These are phyloP conservation scores for Fistulifera solaris DNA, from an alignment of 108 stramenopile species.

Conservation along the genomic window DNA sequence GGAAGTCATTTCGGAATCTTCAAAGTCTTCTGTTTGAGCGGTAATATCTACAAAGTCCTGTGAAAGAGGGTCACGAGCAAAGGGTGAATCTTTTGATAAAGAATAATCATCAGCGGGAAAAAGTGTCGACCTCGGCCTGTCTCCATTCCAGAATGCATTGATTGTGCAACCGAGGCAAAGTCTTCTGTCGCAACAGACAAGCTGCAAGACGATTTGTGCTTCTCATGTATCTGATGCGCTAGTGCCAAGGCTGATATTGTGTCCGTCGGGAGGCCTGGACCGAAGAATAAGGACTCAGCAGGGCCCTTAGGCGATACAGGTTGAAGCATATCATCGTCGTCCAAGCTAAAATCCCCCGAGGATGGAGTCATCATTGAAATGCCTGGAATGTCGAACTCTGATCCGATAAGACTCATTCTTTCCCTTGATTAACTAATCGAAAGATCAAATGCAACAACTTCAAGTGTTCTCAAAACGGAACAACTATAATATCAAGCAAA, in stretches of 20 bases:
- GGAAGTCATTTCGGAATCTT: conserved; percentile 1
- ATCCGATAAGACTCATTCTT: conserved; percentile 6
- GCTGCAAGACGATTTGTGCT: conserved; percentile 1
- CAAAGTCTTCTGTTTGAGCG: not conserved
- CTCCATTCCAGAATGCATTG: not conserved
- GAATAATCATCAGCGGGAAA: too few species aligned
- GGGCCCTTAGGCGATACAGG: conserved; percentile 7
- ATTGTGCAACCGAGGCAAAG: conserved; percentile 5
- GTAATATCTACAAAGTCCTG: too few species aligned
- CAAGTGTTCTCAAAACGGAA: not conserved
- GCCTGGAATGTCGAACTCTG: conserved; percentile 2
- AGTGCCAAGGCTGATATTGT: conserved; percentile 16
- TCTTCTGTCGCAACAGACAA: conserved; percentile 12
- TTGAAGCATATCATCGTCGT: conserved; percentile 14
- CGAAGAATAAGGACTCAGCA: conserved; percentile 16
- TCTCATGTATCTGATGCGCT: conserved; percentile 11
- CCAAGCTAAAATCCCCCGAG: not conserved
- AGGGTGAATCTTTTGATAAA: too few species aligned
- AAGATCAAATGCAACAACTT: too few species aligned
- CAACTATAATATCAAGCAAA: not conserved
- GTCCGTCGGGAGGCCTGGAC: conserved; percentile 7
- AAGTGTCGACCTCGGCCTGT: not conserved
- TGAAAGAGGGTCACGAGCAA: too few species aligned
- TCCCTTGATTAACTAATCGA: not conserved
- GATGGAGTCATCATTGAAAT: not conserved